Conservation (phyloP, 2,329 filamentous ascomycete genomes). For the Aspergillus carbonarius region DNA sequence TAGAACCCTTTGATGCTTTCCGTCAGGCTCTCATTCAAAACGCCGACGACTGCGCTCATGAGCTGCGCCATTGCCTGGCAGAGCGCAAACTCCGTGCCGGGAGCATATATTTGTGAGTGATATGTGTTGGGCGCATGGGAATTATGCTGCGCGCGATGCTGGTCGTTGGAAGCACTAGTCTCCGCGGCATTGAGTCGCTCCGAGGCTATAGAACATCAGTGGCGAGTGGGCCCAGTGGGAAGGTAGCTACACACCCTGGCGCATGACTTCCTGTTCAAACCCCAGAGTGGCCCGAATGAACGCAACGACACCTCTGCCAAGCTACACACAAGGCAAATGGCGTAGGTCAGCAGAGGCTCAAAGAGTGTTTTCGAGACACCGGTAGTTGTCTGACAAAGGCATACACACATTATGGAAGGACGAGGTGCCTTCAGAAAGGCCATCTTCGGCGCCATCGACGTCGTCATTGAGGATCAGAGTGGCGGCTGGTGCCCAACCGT, state of each 20-base stretch:
- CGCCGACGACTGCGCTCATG: constrained; percentile 83
- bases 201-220: constrained; percentile 54
- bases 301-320: constrained; percentile 75
- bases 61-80: constrained; percentile 82
- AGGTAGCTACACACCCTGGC: constrained; percentile 54
- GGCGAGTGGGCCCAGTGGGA: background rate
- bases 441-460: constrained; percentile 75
- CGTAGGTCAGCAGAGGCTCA: constrained; percentile 6
- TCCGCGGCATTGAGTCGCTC: constrained; percentile 73
- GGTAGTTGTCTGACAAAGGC: background rate
- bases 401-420: constrained; percentile 73
- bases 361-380: constrained; percentile 9
- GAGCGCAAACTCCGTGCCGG: constrained; percentile 83
- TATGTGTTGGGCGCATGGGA: constrained; percentile 51
- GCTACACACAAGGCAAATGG: constrained; percentile 42
- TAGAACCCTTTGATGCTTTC: constrained; percentile 92
- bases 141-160: constrained; percentile 70
- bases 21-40: constrained; percentile 88
- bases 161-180: constrained; percentile 70
- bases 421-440: constrained; percentile 69
- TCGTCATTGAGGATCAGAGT: constrained; percentile 84
- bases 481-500: constrained; percentile 50
- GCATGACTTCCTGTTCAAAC: constrained; percentile 90
- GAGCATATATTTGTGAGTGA: constrained; percentile 68
- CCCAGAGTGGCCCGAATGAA: constrained; percentile 86